Evolutionary conservation across 371 early-diverging fungal species (phyloP).

Genomic region (Lichtheimia ramosa): DNA sequence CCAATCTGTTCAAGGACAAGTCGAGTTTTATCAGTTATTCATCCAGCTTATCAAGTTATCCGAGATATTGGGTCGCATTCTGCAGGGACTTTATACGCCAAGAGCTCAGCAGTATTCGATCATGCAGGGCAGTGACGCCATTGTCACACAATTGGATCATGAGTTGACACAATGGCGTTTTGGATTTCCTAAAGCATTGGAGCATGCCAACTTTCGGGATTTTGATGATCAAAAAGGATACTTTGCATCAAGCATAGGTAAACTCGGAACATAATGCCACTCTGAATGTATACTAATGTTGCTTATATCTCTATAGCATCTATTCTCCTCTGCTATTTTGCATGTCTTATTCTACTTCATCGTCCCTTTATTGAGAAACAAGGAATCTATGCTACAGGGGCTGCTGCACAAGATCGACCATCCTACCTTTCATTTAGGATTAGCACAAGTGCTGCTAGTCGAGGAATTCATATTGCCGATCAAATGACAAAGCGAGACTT

Average conservation of each 20-base stretch:
- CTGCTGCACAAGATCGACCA: conserved; percentile 2
- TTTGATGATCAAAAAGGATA: conserved; percentile 41
- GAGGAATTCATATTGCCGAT: conserved; percentile 41
- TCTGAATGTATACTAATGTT: not conserved
- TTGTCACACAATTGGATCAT: conserved; percentile 45
- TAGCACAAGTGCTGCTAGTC: conserved; percentile 46
- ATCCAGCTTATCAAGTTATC: conserved; percentile 46
- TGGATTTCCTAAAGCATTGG: conserved; percentile 38
- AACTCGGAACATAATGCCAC: not conserved
- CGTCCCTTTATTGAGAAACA: conserved; percentile 43
- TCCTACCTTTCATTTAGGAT: conserved; percentile 46
- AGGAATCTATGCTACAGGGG: conserved; percentile 4
- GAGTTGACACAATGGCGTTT: conserved; percentile 51
- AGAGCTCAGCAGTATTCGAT: conserved; percentile 38
- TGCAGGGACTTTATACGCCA: conserved; percentile 49
- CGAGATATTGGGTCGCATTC: conserved; percentile 44
- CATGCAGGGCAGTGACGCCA: conserved; percentile 41
- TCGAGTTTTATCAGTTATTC: conserved; percentile 42
- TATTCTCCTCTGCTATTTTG: conserved; percentile 39
- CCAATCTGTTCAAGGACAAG: conserved; percentile 5
- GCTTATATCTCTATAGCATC: conserved; percentile 17
- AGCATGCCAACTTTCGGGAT: conserved; percentile 32
- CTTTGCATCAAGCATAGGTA: conserved; percentile 45
- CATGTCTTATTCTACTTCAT: conserved; percentile 42
- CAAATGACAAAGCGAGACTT: conserved; percentile 41